A percentile compares a stretch with the other conserved stretches of the same genome.
These are phyloP conservation scores for Raphidocelis subcapitata DNA, from an alignment of 139 green algal genomes.

Conservation along the genomic window DNA sequence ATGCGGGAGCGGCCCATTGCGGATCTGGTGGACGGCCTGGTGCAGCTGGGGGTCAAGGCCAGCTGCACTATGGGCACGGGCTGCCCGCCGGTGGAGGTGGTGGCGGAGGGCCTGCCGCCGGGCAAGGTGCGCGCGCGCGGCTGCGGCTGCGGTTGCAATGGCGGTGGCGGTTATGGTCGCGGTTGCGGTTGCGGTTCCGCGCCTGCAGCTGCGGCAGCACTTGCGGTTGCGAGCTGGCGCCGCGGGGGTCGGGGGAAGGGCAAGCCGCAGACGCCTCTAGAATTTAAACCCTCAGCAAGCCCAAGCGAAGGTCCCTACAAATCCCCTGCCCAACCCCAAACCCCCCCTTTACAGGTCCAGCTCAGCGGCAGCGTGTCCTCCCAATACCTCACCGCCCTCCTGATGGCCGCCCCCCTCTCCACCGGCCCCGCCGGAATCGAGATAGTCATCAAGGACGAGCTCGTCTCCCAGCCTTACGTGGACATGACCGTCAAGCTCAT, in stretches of 20 bases:
- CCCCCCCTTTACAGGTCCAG: constrained; percentile 46
- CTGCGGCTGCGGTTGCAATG: neutral
- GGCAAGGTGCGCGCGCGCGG: constrained; percentile 65
- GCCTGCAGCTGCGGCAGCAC: no score
- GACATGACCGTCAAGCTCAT: constrained; percentile 99
- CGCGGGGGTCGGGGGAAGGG: no score
- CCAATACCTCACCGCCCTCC: constrained; percentile 97
- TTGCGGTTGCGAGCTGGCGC: no score
- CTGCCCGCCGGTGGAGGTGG: constrained; percentile 91
- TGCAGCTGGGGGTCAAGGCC: constrained; percentile 94
- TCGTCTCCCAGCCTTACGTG: constrained; percentile 95
- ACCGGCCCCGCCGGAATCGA: constrained; percentile 63
- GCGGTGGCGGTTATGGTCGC: neutral
- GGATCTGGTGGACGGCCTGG: constrained; percentile 87
- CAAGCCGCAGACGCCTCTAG: no score
- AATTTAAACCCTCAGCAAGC: no score
- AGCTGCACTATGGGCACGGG: constrained; percentile 92
- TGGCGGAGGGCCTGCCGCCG: constrained; percentile 78
- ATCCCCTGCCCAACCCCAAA: neutral
- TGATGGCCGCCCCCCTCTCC: constrained; percentile 95
- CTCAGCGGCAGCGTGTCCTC: constrained; percentile 75
- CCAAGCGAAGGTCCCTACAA: neutral
- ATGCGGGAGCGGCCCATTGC: constrained; percentile 96
- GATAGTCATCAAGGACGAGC: constrained; percentile 90
- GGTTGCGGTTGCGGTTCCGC: no score